Percentiles rank a stretch among this genome's conserved stretches.
phyloP scores from a whole-genome alignment of 441 rosid genomes.

The Hura crepitans region DNA sequence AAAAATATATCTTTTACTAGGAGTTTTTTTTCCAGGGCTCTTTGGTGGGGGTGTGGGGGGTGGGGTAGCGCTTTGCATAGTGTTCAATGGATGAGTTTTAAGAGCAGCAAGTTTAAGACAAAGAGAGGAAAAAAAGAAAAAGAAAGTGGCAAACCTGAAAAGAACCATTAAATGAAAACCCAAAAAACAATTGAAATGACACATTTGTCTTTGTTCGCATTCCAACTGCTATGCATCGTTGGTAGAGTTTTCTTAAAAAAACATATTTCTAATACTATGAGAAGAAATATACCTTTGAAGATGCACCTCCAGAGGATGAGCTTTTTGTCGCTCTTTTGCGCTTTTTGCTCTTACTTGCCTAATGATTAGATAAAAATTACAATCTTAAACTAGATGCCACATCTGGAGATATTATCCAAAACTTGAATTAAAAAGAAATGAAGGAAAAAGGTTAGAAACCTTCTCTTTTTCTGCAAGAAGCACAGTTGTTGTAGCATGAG shows the following conservation, averaged over 20 bases:
- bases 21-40: too few species aligned
- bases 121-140: not conserved
- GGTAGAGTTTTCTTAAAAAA: not conserved
- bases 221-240: not conserved
- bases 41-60: too few species aligned
- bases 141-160: not conserved
- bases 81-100: not conserved
- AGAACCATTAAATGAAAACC: not conserved
- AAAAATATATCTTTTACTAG: not conserved
- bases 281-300: slow-evolving; percentile 52
- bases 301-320: slow-evolving; percentile 41
- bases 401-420: not conserved
- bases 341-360: slow-evolving; percentile 65
- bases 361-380: slow-evolving; percentile 18
- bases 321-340: slow-evolving; percentile 61
- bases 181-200: not conserved
- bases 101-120: not conserved
- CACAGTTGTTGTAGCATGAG: slow-evolving; percentile 58
- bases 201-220: not conserved
- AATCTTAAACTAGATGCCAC: not conserved
- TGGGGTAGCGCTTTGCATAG: too few species aligned
- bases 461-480: slow-evolving; percentile 70
- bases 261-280: slow-evolving; percentile 1
- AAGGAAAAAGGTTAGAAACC: slow-evolving; percentile 25
- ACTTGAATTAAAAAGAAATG: not conserved